Conservation (phyloP, 768 basidiomycete genomes). For the Pulveroboletus sp. region DNA sequence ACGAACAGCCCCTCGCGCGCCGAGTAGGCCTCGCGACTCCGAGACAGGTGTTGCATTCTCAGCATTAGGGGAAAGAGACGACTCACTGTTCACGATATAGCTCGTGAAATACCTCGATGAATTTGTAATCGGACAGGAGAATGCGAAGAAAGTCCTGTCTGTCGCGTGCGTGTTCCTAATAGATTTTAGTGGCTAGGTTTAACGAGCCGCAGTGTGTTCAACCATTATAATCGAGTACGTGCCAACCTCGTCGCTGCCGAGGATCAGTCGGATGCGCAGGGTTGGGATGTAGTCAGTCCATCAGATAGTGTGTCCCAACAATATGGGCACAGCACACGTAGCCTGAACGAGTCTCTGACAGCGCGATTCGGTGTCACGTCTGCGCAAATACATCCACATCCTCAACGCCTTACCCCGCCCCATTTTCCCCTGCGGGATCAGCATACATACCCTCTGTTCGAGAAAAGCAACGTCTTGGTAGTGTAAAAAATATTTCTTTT, state of each 20-base stretch:
- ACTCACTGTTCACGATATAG: constrained; percentile 35
- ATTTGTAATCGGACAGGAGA: constrained; percentile 88
- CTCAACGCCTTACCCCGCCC: constrained; percentile 34
- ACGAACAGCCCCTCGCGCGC: constrained; percentile 30
- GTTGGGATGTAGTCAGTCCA: constrained; percentile 24
- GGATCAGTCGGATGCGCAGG: constrained; percentile 28
- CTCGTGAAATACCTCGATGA: constrained; percentile 82
- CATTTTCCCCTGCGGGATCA: constrained; percentile 36
- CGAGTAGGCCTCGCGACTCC: constrained; percentile 57
- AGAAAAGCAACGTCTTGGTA: constrained; percentile 95
- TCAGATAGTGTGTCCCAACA: constrained; percentile 28
- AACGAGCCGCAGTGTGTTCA: constrained; percentile 65
- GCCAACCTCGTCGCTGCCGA: constrained; percentile 57
- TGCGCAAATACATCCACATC: constrained; percentile 62
- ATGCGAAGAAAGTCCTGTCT: constrained; percentile 88
- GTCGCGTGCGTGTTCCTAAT: constrained; percentile 70
- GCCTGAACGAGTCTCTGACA: constrained; percentile 12
- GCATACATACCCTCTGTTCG: constrained; percentile 58
- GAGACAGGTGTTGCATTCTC: constrained; percentile 36
- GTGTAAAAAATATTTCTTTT: constrained; percentile 50
- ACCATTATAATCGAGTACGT: constrained; percentile 87
- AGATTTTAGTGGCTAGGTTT: constrained; percentile 1
- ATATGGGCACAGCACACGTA: background rate
- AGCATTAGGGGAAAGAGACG: background rate
- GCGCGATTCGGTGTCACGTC: constrained; percentile 42